phyloP scores from a whole-genome alignment of 23 red algal species.

The Gracilaria gracilis region DNA sequence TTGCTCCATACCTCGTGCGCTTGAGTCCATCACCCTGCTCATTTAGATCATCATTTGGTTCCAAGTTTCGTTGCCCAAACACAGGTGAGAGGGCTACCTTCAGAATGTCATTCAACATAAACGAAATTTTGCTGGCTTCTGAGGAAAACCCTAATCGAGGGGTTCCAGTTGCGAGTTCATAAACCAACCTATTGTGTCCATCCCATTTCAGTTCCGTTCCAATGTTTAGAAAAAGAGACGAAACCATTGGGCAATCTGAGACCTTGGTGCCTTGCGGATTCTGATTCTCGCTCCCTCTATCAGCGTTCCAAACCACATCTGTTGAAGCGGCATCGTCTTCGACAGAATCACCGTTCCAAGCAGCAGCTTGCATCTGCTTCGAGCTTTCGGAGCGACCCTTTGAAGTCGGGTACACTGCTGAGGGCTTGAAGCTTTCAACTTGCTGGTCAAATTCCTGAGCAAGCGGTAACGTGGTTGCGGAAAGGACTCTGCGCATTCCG shows the following conservation, averaged over 20 bases:
- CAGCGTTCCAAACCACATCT: background rate
- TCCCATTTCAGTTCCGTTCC: background rate
- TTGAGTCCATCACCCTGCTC: background rate
- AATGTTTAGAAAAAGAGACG: background rate
- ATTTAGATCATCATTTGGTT: background rate
- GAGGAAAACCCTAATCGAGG: background rate
- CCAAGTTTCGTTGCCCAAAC: background rate
- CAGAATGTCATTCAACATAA: background rate
- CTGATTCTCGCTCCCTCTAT: background rate
- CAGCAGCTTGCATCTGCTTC: background rate
- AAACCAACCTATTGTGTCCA: background rate
- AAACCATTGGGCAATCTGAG: background rate
- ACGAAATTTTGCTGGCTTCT: background rate
- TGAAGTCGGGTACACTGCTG: background rate
- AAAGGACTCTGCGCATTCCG: background rate
- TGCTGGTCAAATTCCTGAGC: background rate
- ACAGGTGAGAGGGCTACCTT: constrained; percentile 10
- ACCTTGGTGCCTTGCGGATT: background rate
- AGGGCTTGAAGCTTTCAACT: background rate
- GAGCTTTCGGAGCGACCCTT: background rate
- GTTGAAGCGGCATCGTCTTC: background rate
- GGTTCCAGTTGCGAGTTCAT: background rate
- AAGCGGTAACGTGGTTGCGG: background rate
- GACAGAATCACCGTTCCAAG: background rate
- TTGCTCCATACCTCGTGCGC: background rate